Evolutionary conservation across 208 protist species (phyloP), one percentile per base, ranked within the genome.

Genomic region (Trypanosoma melophagium): DNA sequence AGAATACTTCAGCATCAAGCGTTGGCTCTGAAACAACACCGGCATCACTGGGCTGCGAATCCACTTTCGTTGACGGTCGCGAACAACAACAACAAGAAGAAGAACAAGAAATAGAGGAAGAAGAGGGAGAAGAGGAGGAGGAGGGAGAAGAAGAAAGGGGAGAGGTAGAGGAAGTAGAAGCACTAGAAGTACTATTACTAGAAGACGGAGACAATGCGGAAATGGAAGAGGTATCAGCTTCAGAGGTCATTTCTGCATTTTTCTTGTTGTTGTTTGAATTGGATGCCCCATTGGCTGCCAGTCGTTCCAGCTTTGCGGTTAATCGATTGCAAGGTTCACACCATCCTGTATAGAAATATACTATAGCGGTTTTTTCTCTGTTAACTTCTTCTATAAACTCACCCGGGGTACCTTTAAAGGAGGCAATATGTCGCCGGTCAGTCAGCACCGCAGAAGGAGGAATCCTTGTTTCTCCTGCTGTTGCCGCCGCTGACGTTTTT

Each of bases 261-360:
- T 44, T 44, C 12, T 44, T 44, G 21, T 13, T 12, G 5, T 4
- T 40, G 14, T 52, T 17, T 28, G 22, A 0, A 0, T 13, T 60
- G 2, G 13, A 4, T 5, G 40, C 35, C 9, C 21, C 28, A 19
- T 25, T 19, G 14, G 4, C 21, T 28, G 25, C 21, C 14, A 72
- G 21, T 49, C n/a, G 16, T 75, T 79, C 44, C 40, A 97, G 56
- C 52, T 72, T 69, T 3, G 71, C 68, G 1, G 84, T 71, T 25
- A 96, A 80, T 21, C 56, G 64, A 24, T 72, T 58, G 70, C 89
- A 95, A 3, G 86, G 87, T 16, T 59, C 80, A 51, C 90, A 93
- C 44, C 76, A 77, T 12, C 74, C 44, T 21, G 87, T 89, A 74
- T 91, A 91, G 62, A 96, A 95, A 51, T 92, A 92, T 25, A 95